A percentile compares a stretch with the other conserved stretches of the same genome.
Evolutionary conservation across 1,284 basidiomycete genomes (phyloP).

Genomic region (Apiotrichum laibachii): DNA sequence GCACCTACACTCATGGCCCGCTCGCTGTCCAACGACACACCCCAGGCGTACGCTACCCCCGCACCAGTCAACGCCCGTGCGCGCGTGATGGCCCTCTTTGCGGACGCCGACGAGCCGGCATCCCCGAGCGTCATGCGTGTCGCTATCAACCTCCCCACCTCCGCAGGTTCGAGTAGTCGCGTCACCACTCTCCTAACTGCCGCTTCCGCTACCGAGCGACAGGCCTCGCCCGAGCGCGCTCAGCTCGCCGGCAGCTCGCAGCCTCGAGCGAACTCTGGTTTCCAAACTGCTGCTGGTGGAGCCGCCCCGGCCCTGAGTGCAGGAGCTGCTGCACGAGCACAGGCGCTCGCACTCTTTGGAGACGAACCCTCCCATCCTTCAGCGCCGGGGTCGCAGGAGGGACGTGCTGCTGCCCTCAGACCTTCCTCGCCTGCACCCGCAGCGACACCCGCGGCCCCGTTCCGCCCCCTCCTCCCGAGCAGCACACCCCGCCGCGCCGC

Average conservation of each 20-base stretch:
- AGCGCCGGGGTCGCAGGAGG: background rate
- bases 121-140: constrained; percentile 2
- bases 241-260: background rate
- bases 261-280: background rate
- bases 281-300: background rate
- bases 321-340: background rate
- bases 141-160: background rate
- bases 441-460: background rate
- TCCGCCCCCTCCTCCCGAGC: background rate
- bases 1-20: background rate
- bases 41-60: background rate
- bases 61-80: constrained; percentile 1
- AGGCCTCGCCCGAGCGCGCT: background rate
- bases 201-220: background rate
- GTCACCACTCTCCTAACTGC: constrained; percentile 3
- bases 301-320: background rate
- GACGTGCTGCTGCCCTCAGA: background rate
- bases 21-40: background rate
- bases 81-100: constrained; percentile 16
- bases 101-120: constrained; percentile 5
- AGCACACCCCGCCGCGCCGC: background rate
- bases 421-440: too few relatives aligned
- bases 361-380: background rate
- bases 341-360: constrained; percentile 5
- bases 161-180: too few relatives aligned